These are phyloP conservation scores for Torrubiellomyces zombiae DNA, from an alignment of 2,329 filamentous ascomycete species.

Conservation along the genomic window DNA sequence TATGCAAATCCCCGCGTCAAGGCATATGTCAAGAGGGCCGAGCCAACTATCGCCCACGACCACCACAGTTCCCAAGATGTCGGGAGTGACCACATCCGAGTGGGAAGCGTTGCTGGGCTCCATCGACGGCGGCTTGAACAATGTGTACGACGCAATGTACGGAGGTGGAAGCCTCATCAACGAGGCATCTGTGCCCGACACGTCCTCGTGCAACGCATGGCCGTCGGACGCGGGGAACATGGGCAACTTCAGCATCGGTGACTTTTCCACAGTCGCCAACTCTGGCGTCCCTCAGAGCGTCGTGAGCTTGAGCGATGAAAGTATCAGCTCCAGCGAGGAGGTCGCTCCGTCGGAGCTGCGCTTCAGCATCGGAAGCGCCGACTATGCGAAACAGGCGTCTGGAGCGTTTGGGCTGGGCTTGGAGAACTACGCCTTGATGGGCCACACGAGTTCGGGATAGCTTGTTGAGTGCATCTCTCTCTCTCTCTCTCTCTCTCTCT, in stretches of 20 bases:
- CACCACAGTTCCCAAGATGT: constrained; percentile 20
- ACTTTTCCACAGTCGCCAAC: constrained; percentile 25
- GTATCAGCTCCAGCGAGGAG: constrained; percentile 38
- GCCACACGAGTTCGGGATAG: no score
- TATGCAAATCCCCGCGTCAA: constrained; percentile 17
- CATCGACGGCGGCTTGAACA: constrained; percentile 63
- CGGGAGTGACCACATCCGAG: constrained; percentile 44
- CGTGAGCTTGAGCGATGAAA: constrained; percentile 40
- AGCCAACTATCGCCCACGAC: no score
- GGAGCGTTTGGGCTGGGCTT: constrained; percentile 2
- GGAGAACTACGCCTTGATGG: background rate
- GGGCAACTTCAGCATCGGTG: constrained; percentile 30
- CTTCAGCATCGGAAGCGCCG: constrained; percentile 20
- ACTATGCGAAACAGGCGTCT: constrained; percentile 14
- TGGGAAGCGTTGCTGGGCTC: constrained; percentile 73
- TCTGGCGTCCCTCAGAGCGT: constrained; percentile 32
- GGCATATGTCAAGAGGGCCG: no score
- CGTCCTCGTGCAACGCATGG: constrained; percentile 27
- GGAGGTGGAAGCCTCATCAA: constrained; percentile 41
- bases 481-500: no score
- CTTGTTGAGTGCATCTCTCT: no score
- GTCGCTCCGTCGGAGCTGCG: constrained; percentile 28
- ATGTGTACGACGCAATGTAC: constrained; percentile 74
- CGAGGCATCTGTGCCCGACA: constrained; percentile 26
- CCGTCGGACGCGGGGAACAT: constrained; percentile 42